phyloP scores from a whole-genome alignment of 2,329 filamentous ascomycete species.

The Apiospora marii region DNA sequence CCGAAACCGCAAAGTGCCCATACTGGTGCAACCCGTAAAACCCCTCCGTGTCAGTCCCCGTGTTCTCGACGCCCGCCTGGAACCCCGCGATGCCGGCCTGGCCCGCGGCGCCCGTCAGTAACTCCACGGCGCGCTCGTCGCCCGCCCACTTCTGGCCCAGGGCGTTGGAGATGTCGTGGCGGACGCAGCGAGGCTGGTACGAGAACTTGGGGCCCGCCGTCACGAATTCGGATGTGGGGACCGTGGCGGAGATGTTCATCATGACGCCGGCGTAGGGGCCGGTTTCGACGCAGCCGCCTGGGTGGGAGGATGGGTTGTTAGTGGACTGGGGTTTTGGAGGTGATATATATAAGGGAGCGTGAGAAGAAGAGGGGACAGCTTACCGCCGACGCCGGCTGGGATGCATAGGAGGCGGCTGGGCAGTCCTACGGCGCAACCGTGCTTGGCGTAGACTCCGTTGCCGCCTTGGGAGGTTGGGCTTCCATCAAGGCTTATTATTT shows the following conservation, averaged over 20 bases:
- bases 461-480: slow-evolving; percentile 46
- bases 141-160: slow-evolving; percentile 33
- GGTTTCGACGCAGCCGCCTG: slow-evolving; percentile 45
- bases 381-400: slow-evolving; percentile 28
- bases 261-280: slow-evolving; percentile 38
- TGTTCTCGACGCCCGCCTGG: slow-evolving; percentile 21
- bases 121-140: slow-evolving; percentile 35
- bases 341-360: background rate
- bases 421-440: slow-evolving; percentile 33
- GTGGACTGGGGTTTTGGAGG: background rate
- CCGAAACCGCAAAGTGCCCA: slow-evolving; percentile 46
- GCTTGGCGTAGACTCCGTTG: slow-evolving; percentile 34
- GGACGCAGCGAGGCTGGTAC: slow-evolving; percentile 30
- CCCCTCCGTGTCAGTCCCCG: slow-evolving; percentile 22
- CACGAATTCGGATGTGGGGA: slow-evolving; percentile 29
- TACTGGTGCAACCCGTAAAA: slow-evolving; percentile 41
- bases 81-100: slow-evolving; percentile 26
- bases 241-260: slow-evolving; percentile 37
- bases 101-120: slow-evolving; percentile 34
- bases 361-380: background rate
- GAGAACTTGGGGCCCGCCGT: slow-evolving; percentile 32
- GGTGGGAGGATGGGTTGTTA: background rate
- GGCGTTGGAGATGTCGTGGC: slow-evolving; percentile 29
- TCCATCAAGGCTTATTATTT: slow-evolving; percentile 41
- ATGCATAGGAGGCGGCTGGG: slow-evolving; percentile 29